These are phyloP conservation scores for Amylocarpus encephaloides DNA, from an alignment of 2,329 filamentous ascomycete species.

Conservation along the genomic window DNA sequence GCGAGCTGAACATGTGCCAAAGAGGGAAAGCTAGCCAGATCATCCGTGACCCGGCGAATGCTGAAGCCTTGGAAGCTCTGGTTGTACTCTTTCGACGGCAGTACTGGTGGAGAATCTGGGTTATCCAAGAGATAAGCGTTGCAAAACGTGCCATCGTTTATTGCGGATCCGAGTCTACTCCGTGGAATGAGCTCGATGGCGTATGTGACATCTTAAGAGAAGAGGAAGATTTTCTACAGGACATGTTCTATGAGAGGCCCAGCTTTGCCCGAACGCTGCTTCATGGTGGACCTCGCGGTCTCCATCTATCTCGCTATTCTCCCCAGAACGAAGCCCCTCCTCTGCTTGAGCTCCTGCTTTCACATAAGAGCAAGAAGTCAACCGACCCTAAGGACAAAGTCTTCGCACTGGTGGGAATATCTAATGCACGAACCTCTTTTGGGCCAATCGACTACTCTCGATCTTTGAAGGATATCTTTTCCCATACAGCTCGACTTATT, in stretches of 20 bases:
- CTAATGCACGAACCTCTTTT: slow-evolving; percentile 14
- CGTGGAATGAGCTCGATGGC: slow-evolving; percentile 33
- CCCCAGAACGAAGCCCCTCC: slow-evolving; percentile 13
- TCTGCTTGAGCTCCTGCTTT: slow-evolving; percentile 23
- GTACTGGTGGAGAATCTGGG: slow-evolving; percentile 39
- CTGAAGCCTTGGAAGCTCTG: slow-evolving; percentile 27
- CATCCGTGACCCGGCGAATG: slow-evolving; percentile 9
- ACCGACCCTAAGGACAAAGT: slow-evolving; percentile 29
- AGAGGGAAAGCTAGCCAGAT: slow-evolving; percentile 10
- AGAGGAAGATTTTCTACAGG: slow-evolving; percentile 11
- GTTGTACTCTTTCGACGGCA: slow-evolving; percentile 33
- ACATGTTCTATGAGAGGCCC: slow-evolving; percentile 16
- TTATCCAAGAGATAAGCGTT: slow-evolving; percentile 37
- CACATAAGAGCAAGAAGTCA: slow-evolving; percentile 27
- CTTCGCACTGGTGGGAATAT: slow-evolving; percentile 27
- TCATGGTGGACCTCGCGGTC: slow-evolving; percentile 19
- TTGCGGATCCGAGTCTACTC: slow-evolving; percentile 33
- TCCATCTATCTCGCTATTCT: slow-evolving; percentile 22
- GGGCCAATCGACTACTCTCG: slow-evolving; percentile 22
- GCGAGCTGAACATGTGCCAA: slow-evolving; percentile 13
- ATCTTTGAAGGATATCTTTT: slow-evolving; percentile 19
- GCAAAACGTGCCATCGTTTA: slow-evolving; percentile 32
- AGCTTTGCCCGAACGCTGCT: slow-evolving; percentile 19
- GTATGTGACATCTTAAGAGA: slow-evolving; percentile 18
- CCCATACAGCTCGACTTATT: slow-evolving; percentile 23